Conservation (phyloP, 1,284 basidiomycete genomes). For the Rhodotorula sp. region DNA sequence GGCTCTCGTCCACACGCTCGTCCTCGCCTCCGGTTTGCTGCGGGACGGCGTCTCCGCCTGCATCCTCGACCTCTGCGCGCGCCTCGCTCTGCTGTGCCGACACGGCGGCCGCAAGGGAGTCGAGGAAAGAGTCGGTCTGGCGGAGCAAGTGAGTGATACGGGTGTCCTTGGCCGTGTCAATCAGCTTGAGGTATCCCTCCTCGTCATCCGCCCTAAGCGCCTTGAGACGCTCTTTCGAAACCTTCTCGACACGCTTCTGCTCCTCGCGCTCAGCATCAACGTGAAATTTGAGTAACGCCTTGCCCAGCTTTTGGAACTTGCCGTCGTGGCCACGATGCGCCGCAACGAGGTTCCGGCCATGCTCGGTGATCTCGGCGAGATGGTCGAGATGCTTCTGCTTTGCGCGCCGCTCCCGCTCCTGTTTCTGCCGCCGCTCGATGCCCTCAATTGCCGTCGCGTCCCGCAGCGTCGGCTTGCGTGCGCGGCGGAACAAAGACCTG, state of each 20-base stretch:
- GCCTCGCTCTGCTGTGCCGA: slow-evolving; percentile 88
- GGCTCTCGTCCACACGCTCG: slow-evolving; percentile 42
- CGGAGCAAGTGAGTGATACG: slow-evolving; percentile 94
- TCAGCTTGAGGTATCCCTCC: slow-evolving; percentile 97
- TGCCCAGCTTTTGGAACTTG: slow-evolving; percentile 54
- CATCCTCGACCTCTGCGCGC: slow-evolving; percentile 40
- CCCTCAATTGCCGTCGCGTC: slow-evolving; percentile 89
- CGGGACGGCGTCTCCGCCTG: slow-evolving; percentile 53
- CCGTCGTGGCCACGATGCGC: slow-evolving; percentile 55
- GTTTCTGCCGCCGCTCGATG: slow-evolving; percentile 85
- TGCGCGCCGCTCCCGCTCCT: slow-evolving; percentile 86
- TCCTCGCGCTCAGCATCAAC: slow-evolving; percentile 53
- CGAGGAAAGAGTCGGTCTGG: slow-evolving; percentile 93
- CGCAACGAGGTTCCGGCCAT: slow-evolving; percentile 72
- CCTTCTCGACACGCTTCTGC: slow-evolving; percentile 75
- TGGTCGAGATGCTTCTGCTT: slow-evolving; percentile 97
- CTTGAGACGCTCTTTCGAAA: slow-evolving; percentile 97
- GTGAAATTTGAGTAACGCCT: slow-evolving; percentile 51
- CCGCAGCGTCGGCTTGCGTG: slow-evolving; percentile 80
- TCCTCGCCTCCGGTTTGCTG: slow-evolving; percentile 25
- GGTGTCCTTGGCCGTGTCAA: slow-evolving; percentile 98
- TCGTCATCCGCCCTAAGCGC: slow-evolving; percentile 98
- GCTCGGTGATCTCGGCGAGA: slow-evolving; percentile 79
- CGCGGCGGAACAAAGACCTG: slow-evolving; percentile 83
- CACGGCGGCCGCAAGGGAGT: slow-evolving; percentile 91